Base-by-base conservation (phyloP, 202 grass and related monocot species). In the Schoenoplectus tabernaemontani region DNA sequence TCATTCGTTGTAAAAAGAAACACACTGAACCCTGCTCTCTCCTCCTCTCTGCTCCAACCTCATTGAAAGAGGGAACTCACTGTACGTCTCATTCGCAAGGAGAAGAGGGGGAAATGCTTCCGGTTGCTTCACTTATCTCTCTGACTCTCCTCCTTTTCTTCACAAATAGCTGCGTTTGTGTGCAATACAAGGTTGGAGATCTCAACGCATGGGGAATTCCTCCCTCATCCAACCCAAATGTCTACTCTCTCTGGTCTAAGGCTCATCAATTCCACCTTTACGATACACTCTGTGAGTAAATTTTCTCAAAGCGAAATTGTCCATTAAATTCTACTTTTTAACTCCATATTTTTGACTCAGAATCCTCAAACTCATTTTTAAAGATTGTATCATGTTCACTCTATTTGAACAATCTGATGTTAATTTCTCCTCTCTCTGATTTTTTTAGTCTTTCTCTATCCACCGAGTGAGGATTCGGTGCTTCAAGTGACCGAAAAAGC, bases 131-230 rank as follows among this genome's bases (percentile, higher is more conserved):
- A 33, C 41, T 80, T 23, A 32, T 64, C 39, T 65, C 77, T 80
- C 57, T 80, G 5, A 5, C 30, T 60, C 59, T 80, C 23, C 43
- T 88, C 0, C 53, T 89, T 6, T 39, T 86, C 1, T 71, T 82
- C 17, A 32, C 46, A 22, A 22, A 36, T 43, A 68, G 61, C 24
- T 77, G 87, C 83, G 59, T 64, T 51, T 77, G 82, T 65, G 38
- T 66, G 63, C 85, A 88, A 88, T 90, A 92, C 87, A 93, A 87
- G 82, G 94, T 97, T 15, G 94, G 94, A 41, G 89, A 92, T 64
- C 86, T 90, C 12, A 82, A 97, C 63, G 88, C 87, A 64, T 97
- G 95, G 95, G 95, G 82, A 1, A 46, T 85, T 11, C 95, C 95
- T 57, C 89, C 91, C 50, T 23, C 80, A 4, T 86, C 84, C 78